phyloP scores from a whole-genome alignment of 345 rosid species.

The Pseudoturritis turrita region DNA sequence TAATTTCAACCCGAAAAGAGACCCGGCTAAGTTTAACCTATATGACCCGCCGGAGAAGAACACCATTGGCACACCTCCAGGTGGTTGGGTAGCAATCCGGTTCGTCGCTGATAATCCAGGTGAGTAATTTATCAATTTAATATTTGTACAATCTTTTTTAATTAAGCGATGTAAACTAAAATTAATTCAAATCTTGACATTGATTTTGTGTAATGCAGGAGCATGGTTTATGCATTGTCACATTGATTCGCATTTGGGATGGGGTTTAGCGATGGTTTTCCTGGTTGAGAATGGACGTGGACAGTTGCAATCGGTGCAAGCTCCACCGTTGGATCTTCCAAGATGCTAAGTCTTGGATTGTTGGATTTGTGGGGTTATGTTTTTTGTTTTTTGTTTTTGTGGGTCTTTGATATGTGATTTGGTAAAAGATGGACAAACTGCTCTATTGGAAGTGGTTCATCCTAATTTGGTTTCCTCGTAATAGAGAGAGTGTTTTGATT shows the following conservation, averaged over 20 bases:
- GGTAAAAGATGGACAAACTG: slow-evolving; percentile 13
- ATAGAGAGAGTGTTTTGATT: slow-evolving; percentile 5
- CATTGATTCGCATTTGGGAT: slow-evolving; percentile 55
- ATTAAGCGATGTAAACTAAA: background rate
- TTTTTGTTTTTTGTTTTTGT: background rate
- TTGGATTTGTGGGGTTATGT: slow-evolving; percentile 12
- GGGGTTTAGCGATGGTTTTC: slow-evolving; percentile 67
- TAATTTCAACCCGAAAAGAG: slow-evolving; percentile 63
- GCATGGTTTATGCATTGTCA: slow-evolving; percentile 37
- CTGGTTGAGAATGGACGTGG: slow-evolving; percentile 81
- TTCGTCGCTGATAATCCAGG: slow-evolving; percentile 89
- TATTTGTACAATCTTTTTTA: background rate
- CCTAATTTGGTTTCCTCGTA: slow-evolving; percentile 4
- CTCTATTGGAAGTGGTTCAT: slow-evolving; percentile 21
- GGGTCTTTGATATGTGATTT: slow-evolving; percentile 1
- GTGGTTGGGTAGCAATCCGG: slow-evolving; percentile 92
- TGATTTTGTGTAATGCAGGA: slow-evolving; percentile 35
- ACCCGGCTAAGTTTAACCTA: slow-evolving; percentile 71
- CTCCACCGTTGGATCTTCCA: slow-evolving; percentile 90
- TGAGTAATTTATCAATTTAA: slow-evolving; percentile 16
- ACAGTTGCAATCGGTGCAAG: slow-evolving; percentile 58
- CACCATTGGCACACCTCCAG: slow-evolving; percentile 79
- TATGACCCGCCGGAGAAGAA: slow-evolving; percentile 74
- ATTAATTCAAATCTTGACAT: slow-evolving; percentile 15
- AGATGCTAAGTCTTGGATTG: slow-evolving; percentile 43